Evolutionary conservation across 179 eudicot species (phyloP).

Genomic region (Spergularia azorica): DNA sequence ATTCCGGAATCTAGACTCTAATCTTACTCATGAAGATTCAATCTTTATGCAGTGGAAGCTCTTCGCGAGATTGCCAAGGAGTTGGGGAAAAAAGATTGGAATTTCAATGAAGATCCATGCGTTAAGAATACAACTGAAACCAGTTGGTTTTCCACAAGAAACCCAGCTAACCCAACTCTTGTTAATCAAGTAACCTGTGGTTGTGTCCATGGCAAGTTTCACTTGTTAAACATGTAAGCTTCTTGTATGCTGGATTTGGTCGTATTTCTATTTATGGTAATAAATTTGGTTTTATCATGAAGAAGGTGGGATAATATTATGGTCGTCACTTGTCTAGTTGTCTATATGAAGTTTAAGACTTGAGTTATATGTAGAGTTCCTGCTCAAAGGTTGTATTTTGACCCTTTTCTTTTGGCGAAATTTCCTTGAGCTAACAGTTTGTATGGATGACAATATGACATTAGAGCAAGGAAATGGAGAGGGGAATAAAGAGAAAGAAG

Average conservation of each 20-base stretch:
- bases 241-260: constrained; percentile 6
- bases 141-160: constrained; percentile 38
- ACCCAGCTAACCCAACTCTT: constrained; percentile 17
- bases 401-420: not conserved
- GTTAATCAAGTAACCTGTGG: constrained; percentile 47
- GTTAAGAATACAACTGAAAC: constrained; percentile 29
- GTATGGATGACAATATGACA: no score
- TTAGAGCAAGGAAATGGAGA: no score
- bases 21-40: not conserved
- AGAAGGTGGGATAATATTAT: not conserved
- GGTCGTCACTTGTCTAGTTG: not conserved
- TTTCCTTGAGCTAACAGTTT: not conserved
- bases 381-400: not conserved
- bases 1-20: not conserved
- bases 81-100: constrained; percentile 59
- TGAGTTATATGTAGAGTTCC: no score
- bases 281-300: not conserved
- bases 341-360: no score
- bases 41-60: constrained; percentile 43
- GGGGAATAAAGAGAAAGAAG: no score
- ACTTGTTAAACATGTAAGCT: constrained; percentile 44
- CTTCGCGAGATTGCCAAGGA: constrained; percentile 54
- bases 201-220: constrained; percentile 44
- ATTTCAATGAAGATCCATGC: constrained; percentile 55
- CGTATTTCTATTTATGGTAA: not conserved